Percentiles rank a stretch among this genome's conserved stretches.
phyloP scores from a whole-genome alignment of 768 basidiomycete genomes.

The Porpolomopsis calyptriformis region DNA sequence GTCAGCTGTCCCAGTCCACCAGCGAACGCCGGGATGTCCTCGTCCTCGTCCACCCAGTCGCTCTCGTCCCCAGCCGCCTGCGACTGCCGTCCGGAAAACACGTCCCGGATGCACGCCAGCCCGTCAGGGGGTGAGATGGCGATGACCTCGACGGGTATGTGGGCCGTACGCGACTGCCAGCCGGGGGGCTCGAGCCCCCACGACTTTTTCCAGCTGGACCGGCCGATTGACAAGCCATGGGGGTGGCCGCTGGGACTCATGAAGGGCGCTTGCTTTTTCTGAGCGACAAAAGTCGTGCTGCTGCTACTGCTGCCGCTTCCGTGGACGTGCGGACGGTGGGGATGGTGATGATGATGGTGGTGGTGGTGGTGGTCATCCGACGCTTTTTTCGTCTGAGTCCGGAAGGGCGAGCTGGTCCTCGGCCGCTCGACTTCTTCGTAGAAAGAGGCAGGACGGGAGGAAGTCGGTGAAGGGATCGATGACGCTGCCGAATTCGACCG shows the following conservation, averaged over 20 bases:
- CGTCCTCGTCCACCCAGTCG: conserved; percentile 85
- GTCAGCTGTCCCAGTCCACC: conserved; percentile 68
- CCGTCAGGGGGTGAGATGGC: conserved; percentile 48
- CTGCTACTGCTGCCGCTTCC: no score
- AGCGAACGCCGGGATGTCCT: conserved; percentile 60
- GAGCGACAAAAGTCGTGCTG: conserved; percentile 64
- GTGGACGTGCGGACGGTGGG: no score
- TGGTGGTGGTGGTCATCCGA: conserved; percentile 29
- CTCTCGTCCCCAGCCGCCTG: conserved; percentile 61
- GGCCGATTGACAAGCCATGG: conserved; percentile 37
- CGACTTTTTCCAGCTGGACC: conserved; percentile 80
- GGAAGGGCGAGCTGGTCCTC: conserved; percentile 58
- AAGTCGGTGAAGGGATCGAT: conserved; percentile 64
- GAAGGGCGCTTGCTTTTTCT: conserved; percentile 72
- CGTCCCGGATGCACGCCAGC: conserved; percentile 53
- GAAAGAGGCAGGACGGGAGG: conserved; percentile 68
- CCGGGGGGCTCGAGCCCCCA: conserved; percentile 85
- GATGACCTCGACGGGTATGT: conserved; percentile 67
- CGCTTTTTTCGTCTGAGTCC: conserved; percentile 35
- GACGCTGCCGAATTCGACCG: conserved; percentile 72
- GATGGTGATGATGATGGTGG: no score
- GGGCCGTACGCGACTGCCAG: conserved; percentile 61
- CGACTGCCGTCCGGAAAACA: conserved; percentile 64
- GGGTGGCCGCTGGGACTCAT: conserved; percentile 38
- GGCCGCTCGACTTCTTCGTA: conserved; percentile 63